Conservation (phyloP, 2,329 filamentous ascomycete genomes). For the Beauveria australis region DNA sequence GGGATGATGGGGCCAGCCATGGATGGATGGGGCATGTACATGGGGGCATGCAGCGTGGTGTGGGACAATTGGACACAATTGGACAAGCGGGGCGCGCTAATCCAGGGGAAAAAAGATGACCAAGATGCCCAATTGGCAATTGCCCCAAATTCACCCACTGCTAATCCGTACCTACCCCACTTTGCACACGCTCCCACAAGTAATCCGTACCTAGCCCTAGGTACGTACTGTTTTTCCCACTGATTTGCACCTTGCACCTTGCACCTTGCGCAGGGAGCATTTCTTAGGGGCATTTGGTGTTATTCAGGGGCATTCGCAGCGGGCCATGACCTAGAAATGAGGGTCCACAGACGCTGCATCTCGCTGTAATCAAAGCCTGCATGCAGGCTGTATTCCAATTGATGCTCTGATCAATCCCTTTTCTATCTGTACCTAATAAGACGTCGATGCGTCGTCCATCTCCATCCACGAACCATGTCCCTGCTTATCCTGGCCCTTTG, state of each 20-base stretch:
- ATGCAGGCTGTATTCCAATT: background rate
- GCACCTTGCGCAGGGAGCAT: too few species aligned
- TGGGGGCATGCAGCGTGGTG: background rate
- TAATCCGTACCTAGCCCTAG: too few species aligned
- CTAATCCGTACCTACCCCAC: too few species aligned
- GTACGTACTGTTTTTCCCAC: too few species aligned
- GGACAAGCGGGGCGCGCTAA: background rate
- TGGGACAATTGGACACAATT: background rate
- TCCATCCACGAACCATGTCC: background rate
- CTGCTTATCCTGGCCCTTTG: background rate
- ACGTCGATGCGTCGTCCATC: background rate
- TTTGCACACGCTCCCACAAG: background rate
- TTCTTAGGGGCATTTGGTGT: too few species aligned
- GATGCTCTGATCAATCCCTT: conserved; percentile 4
- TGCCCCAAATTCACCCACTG: too few species aligned
- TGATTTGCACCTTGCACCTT: too few species aligned
- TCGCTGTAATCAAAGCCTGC: too few species aligned
- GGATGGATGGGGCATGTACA: background rate
- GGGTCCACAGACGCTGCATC: too few species aligned
- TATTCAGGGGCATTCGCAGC: too few species aligned
- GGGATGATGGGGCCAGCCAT: background rate
- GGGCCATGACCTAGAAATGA: too few species aligned
- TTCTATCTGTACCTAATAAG: too few species aligned
- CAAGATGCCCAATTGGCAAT: background rate
- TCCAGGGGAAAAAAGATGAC: conserved; percentile 3